Conservation (phyloP, 306 rosid genomes). For the Quercus robur region DNA sequence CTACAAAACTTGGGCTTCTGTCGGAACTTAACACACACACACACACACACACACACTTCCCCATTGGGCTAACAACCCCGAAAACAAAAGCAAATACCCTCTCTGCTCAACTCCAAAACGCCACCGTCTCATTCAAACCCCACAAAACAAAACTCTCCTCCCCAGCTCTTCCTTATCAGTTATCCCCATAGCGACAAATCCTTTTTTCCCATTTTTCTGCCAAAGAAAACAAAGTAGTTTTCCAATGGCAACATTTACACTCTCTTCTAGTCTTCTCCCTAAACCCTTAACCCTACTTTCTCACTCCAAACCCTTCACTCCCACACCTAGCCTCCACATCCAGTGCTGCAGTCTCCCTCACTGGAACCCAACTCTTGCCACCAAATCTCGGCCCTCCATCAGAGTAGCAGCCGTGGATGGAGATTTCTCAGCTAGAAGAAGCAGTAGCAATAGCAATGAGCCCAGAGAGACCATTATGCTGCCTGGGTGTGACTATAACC, state of each 20-base stretch:
- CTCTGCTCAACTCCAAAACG: not conserved
- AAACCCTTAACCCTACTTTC: constrained; percentile 48
- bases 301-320: constrained; percentile 29
- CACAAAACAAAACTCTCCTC: not conserved
- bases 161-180: no score
- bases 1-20: not conserved
- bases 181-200: not conserved
- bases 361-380: constrained; percentile 2
- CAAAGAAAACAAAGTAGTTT: not conserved
- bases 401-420: constrained; percentile 52
- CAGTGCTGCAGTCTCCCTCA: constrained; percentile 21
- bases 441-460: constrained; percentile 66
- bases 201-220: not conserved
- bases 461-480: constrained; percentile 86
- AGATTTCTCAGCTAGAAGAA: constrained; percentile 62
- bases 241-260: constrained; percentile 54
- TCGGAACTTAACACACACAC: no score
- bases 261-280: constrained; percentile 32
- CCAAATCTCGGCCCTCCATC: constrained; percentile 21
- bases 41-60: no score
- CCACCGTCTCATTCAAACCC: not conserved
- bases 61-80: no score
- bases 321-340: constrained; percentile 1
- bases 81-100: not conserved
- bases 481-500: constrained; percentile 96